Percentiles rank a stretch among this genome's conserved stretches.
phyloP scores from a whole-genome alignment of 495 filamentous ascomycete genomes.

The Penicillium goetzii region DNA sequence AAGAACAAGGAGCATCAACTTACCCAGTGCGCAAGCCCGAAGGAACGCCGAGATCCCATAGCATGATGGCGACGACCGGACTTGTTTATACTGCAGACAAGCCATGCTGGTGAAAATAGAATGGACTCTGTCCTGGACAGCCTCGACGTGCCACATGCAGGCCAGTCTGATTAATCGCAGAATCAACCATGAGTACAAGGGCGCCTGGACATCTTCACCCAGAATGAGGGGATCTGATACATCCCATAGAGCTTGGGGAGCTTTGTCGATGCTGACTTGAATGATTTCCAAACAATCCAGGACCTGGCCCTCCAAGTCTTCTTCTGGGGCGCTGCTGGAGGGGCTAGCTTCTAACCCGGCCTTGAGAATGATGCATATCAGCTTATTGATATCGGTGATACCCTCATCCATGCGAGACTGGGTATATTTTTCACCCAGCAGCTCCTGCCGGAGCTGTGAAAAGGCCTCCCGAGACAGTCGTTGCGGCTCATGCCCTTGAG shows the following conservation, averaged over 20 bases:
- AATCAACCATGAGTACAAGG: slow-evolving; percentile 77
- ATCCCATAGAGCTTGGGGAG: slow-evolving; percentile 69
- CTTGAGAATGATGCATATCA: slow-evolving; percentile 81
- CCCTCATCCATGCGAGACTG: slow-evolving; percentile 60
- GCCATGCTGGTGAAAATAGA: slow-evolving; percentile 40
- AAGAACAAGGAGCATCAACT: slow-evolving; percentile 17
- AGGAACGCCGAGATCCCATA: slow-evolving; percentile 40
- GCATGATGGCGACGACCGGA: slow-evolving; percentile 33
- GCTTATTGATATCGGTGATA: slow-evolving; percentile 73
- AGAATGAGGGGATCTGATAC: slow-evolving; percentile 42
- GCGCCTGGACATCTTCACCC: slow-evolving; percentile 57
- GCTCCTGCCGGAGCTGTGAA: slow-evolving; percentile 65
- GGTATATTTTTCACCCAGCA: slow-evolving; percentile 53
- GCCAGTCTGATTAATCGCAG: slow-evolving; percentile 43
- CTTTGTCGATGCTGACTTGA: slow-evolving; percentile 69
- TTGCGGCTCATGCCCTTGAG: slow-evolving; percentile 46
- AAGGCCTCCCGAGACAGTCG: slow-evolving; percentile 58
- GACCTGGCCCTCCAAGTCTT: slow-evolving; percentile 58
- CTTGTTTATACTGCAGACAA: slow-evolving; percentile 40
- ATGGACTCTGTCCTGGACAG: slow-evolving; percentile 36
- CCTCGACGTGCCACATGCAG: slow-evolving; percentile 29
- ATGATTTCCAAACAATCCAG: slow-evolving; percentile 73
- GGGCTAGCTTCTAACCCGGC: slow-evolving; percentile 71
- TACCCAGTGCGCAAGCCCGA: slow-evolving; percentile 43
- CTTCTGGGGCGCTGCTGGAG: slow-evolving; percentile 58